Percentiles rank a stretch among this genome's conserved stretches.
Conservation (phyloP, 2,329 filamentous ascomycete species). For the Aspergillus ibericus region DNA sequence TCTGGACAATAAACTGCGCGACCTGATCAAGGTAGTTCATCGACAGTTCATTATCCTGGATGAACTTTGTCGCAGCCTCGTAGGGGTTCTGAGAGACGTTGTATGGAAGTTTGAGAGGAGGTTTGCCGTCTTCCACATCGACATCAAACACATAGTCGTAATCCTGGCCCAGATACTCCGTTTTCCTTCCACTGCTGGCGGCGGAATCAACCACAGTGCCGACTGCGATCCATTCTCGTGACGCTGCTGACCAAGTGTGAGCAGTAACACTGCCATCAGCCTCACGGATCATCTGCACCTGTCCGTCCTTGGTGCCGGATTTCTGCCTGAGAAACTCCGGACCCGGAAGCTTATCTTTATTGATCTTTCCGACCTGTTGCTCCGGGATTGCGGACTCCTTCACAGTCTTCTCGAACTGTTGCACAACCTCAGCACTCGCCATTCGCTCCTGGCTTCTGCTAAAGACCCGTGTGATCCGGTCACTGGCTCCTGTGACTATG, state of each 20-base stretch:
- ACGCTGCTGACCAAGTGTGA: slow-evolving; percentile 77
- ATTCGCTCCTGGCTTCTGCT: slow-evolving; percentile 68
- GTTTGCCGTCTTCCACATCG: slow-evolving; percentile 91
- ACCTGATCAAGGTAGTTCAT: slow-evolving; percentile 87
- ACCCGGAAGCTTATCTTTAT: slow-evolving; percentile 88
- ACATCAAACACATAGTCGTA: slow-evolving; percentile 98
- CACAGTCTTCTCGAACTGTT: slow-evolving; percentile 78
- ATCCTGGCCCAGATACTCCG: slow-evolving; percentile 75
- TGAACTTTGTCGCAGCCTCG: slow-evolving; percentile 85
- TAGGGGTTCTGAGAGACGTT: slow-evolving; percentile 92
- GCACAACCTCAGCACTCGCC: slow-evolving; percentile 67
- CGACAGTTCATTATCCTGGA: slow-evolving; percentile 83
- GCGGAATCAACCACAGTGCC: slow-evolving; percentile 93
- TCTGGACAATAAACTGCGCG: slow-evolving; percentile 85
- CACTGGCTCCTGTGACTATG: slow-evolving; percentile 90
- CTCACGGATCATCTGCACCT: slow-evolving; percentile 88
- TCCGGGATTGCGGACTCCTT: slow-evolving; percentile 83
- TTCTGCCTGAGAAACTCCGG: slow-evolving; percentile 81
- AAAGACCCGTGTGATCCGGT: slow-evolving; percentile 82
- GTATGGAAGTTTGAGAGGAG: slow-evolving; percentile 88
- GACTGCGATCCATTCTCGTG: slow-evolving; percentile 78
- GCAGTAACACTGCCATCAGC: slow-evolving; percentile 78
- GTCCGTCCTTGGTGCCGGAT: slow-evolving; percentile 90
- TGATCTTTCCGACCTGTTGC: slow-evolving; percentile 77
- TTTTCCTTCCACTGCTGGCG: slow-evolving; percentile 77